Evolutionary conservation across 2,329 filamentous ascomycete genomes (phyloP), one percentile per base, ranked within the genome.

Genomic region (Clarireedia monteithiana): DNA sequence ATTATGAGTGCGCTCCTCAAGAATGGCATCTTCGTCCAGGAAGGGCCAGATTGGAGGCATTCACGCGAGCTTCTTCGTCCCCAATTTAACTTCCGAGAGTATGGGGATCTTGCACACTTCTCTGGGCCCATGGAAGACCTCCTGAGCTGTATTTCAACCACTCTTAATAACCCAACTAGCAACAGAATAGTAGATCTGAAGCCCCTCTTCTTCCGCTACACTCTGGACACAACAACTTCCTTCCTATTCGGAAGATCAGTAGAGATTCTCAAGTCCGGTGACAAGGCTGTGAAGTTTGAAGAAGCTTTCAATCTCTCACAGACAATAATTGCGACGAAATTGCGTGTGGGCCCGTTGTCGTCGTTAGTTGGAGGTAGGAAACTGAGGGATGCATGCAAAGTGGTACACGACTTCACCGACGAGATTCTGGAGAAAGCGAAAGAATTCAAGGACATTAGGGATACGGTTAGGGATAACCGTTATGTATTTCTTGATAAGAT

Each of bases 201-300:
- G 53, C 68, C 70, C 0, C 60, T 73, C 0, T 50, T 75, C 3
- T 82, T 82, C 65, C 71, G 72, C 50, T 67, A 82, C 20, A 83
- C 80, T 0, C 71, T 84, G 20, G 79, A 42, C 59, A 77, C 75
- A 0, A 76, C 80, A 0, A 83, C 79, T 0, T 77, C 77, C 42
- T 77, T 84, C 57, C 68, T 84, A 2, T 81, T 83, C 50, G 81
- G 81, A 14, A 70, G 77, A 58, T 75, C 72, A 23, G 60, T 66
- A 7, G 59, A 68, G 48, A 39, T 20, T 39, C 34, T 50, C 14
- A 34, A 20, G 17, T 27, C 24, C 4, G 12, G 14, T 49, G 27
- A n/a, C 56, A 38, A 50, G 48, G 67, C 58, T 38, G 36, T 50
- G 23, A 24, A 26, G 42, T 45, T 74, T 57, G 66, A 67, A 5